Conservation (phyloP, 768 basidiomycete species). For the Cyclocybe aegerita region DNA sequence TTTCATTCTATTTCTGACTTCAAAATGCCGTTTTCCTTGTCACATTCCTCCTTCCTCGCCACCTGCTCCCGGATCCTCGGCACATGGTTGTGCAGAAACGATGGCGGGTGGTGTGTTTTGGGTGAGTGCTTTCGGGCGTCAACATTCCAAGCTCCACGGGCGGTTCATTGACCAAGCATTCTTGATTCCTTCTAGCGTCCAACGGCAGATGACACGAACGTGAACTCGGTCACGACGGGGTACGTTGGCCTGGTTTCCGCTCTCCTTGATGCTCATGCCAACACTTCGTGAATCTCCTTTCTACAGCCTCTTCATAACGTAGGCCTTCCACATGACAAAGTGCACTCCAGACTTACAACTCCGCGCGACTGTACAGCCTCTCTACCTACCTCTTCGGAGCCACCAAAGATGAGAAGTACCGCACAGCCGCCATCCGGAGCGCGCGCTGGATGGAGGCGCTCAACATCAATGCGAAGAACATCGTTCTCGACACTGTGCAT, state of each 20-base stretch:
- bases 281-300: background rate
- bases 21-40: background rate
- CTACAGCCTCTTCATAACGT: background rate
- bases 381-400: slow-evolving; percentile 50
- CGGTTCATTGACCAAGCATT: background rate
- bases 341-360: no score
- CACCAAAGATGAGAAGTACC: slow-evolving; percentile 44
- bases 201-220: slow-evolving; percentile 35
- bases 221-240: slow-evolving; percentile 56
- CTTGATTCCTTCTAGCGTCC: slow-evolving; percentile 34
- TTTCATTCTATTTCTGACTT: background rate
- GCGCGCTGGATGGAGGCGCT: slow-evolving; percentile 48
- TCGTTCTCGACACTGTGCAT: slow-evolving; percentile 48
- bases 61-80: no score
- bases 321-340: background rate
- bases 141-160: background rate
- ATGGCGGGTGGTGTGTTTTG: slow-evolving; percentile 60
- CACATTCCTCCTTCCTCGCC: background rate
- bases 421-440: slow-evolving; percentile 41
- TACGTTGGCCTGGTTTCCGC: slow-evolving; percentile 20
- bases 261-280: slow-evolving; percentile 37
- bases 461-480: slow-evolving; percentile 39
- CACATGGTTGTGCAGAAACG: slow-evolving; percentile 26
- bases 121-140: slow-evolving; percentile 27
- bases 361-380: slow-evolving; percentile 26